Percentiles rank a stretch among this genome's conserved stretches.
phyloP scores from a whole-genome alignment of 1,139 yeast species.

The Kurtzmaniella quercitrusa region DNA sequence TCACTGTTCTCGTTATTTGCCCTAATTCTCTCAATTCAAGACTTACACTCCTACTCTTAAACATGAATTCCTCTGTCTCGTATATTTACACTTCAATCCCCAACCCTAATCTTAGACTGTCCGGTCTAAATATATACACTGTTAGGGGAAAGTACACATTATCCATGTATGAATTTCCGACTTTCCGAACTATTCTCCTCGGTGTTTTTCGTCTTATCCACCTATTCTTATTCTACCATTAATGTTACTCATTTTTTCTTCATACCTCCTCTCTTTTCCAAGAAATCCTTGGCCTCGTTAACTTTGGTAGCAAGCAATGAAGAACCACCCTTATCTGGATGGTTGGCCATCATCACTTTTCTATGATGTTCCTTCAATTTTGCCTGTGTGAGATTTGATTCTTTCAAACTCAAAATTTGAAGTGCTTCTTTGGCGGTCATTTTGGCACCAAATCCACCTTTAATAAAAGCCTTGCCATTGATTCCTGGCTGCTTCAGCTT shows the following conservation, averaged over 20 bases:
- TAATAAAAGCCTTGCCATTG: conserved; percentile 66
- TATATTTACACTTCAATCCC: background rate
- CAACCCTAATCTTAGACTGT: background rate
- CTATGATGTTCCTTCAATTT: conserved; percentile 91
- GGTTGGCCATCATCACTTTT: conserved; percentile 62
- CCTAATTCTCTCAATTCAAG: no score
- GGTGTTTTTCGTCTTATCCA: background rate
- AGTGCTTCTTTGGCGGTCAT: conserved; percentile 91
- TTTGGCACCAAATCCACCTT: conserved; percentile 86
- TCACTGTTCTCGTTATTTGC: no score
- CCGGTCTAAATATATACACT: background rate
- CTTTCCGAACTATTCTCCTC: no score
- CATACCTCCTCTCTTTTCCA: conserved; percentile 76
- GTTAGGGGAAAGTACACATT: background rate
- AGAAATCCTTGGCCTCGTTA: conserved; percentile 92
- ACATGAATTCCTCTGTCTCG: background rate
- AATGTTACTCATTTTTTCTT: conserved; percentile 29
- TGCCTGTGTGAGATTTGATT: conserved; percentile 67
- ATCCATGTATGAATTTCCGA: no score
- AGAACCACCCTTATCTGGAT: conserved; percentile 97
- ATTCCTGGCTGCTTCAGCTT: conserved; percentile 70
- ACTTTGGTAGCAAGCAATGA: conserved; percentile 94
- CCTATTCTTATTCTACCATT: background rate
- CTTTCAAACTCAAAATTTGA: conserved; percentile 80
- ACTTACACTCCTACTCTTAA: no score